Conservation (phyloP, 768 basidiomycete genomes). For the Botryobasidium botryosum region DNA sequence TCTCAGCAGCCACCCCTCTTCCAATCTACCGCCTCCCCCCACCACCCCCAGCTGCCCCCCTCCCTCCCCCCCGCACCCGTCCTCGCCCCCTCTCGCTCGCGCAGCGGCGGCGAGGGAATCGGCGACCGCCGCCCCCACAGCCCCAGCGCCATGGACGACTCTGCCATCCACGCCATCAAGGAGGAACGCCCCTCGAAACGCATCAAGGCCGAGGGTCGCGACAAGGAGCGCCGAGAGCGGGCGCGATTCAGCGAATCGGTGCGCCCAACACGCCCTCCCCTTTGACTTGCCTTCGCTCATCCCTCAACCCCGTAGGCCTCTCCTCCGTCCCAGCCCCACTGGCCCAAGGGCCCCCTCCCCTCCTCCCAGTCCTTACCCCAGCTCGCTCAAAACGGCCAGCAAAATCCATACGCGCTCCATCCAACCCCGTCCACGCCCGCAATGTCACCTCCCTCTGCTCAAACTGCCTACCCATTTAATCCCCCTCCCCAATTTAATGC, state of each 20-base stretch:
- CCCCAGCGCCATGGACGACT: no score
- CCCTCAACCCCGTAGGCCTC: not conserved
- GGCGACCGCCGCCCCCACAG: no score
- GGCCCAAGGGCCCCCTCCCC: not conserved
- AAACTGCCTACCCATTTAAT: not conserved
- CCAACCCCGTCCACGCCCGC: not conserved
- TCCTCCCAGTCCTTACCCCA: not conserved
- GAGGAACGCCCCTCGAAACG: no score
- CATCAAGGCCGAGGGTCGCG: no score
- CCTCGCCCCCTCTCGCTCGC: no score
- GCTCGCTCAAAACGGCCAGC: not conserved
- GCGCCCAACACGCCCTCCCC: constrained; percentile 1
- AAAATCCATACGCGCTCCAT: not conserved
- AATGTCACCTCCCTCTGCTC: not conserved
- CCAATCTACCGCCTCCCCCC: no score
- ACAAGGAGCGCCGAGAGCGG: constrained; percentile 7
- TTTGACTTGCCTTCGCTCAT: not conserved
- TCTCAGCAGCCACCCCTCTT: no score
- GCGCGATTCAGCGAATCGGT: constrained; percentile 9
- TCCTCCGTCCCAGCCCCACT: not conserved
- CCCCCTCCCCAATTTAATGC: no score
- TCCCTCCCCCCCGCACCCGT: no score
- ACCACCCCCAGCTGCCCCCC: no score
- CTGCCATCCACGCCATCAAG: no score
- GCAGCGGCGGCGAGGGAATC: no score